A percentile compares a stretch with the other conserved stretches of the same genome.
Conservation (phyloP, 2,329 filamentous ascomycete species). For the Cladosporium sp. region DNA sequence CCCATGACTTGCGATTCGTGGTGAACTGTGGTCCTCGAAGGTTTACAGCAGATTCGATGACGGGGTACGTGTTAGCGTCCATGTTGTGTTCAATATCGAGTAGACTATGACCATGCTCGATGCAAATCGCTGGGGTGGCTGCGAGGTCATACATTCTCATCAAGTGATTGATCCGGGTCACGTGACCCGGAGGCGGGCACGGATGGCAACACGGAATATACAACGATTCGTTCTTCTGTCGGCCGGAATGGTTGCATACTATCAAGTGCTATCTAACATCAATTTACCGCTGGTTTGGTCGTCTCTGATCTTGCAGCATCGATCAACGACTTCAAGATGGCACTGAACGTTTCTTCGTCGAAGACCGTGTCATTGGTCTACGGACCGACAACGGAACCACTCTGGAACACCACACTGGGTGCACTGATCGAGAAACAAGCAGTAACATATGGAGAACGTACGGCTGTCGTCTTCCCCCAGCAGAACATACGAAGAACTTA, state of each 20-base stretch:
- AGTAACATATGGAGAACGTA: not conserved
- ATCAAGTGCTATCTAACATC: not conserved
- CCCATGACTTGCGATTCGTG: not conserved
- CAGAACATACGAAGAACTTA: not conserved
- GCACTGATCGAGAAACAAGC: not conserved
- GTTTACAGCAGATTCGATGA: not conserved
- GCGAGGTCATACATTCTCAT: not conserved
- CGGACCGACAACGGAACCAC: not conserved
- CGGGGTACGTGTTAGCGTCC: not conserved
- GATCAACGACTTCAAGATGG: not conserved
- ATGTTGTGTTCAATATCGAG: not conserved
- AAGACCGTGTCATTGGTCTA: not conserved
- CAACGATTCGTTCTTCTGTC: not conserved
- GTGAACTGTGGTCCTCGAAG: not conserved
- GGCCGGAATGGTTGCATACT: not conserved
- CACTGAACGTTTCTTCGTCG: not conserved
- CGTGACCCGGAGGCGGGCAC: not conserved
- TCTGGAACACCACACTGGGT: not conserved
- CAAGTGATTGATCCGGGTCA: not conserved
- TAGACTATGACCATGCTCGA: not conserved
- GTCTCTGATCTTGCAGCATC: not conserved
- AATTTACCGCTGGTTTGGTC: not conserved
- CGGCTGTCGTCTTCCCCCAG: not conserved
- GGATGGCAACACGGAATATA: not conserved
- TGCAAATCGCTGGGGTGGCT: not conserved